Evolutionary conservation across 108 stramenopile genomes (phyloP).

Genomic region (Cyclotella sp.): DNA sequence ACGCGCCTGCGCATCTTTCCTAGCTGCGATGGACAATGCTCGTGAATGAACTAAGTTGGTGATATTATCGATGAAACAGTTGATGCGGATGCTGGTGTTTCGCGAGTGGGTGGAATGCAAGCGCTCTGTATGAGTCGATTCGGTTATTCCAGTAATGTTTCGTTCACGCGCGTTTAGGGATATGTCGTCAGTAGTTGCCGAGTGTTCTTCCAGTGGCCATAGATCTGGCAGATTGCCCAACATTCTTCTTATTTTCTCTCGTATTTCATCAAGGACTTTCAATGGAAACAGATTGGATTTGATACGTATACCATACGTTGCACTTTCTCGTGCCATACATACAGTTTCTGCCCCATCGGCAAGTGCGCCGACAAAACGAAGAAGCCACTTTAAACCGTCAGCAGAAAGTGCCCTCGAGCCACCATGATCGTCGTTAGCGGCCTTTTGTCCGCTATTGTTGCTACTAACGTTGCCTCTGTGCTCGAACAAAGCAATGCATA

Average conservation of each 20-base stretch:
- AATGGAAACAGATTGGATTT: conserved; percentile 29
- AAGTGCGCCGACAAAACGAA: conserved; percentile 84
- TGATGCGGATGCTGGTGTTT: too few species aligned
- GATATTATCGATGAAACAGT: too few species aligned
- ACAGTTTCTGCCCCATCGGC: conserved; percentile 83
- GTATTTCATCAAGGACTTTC: conserved; percentile 59
- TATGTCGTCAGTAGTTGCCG: conserved; percentile 33
- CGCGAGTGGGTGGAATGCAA: too few species aligned
- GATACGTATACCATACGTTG: conserved; percentile 67
- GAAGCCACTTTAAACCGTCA: conserved; percentile 86
- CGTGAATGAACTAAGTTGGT: too few species aligned
- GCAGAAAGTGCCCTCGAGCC: conserved; percentile 78
- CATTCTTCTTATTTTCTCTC: conserved; percentile 67
- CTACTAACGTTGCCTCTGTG: conserved; percentile 68
- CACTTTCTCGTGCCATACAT: conserved; percentile 67
- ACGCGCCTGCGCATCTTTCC: conserved; percentile 81
- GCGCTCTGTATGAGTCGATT: too few species aligned
- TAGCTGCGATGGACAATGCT: too few species aligned
- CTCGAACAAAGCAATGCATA: conserved; percentile 88
- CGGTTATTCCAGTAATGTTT: too few species aligned
- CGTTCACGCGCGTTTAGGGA: conserved; percentile 52
- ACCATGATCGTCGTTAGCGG: conserved; percentile 75
- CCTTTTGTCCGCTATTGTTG: conserved; percentile 41
- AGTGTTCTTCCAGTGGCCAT: conserved; percentile 67
- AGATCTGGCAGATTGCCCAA: conserved; percentile 73